Base-by-base conservation (phyloP, 129 eudicot species). In the Escallonia rubra region DNA sequence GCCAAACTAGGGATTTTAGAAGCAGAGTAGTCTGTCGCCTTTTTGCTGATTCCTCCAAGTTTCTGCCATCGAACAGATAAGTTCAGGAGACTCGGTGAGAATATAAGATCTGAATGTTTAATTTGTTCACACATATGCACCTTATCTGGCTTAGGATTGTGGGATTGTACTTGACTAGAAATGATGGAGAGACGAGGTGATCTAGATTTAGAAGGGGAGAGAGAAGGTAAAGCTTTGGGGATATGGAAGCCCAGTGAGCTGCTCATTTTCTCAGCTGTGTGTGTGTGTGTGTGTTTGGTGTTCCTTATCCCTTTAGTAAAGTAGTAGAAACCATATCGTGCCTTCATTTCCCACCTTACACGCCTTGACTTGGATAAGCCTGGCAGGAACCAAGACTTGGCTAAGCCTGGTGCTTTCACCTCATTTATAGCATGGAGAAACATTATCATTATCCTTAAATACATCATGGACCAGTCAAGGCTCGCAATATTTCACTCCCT, bases 201-300 rank as follows among this genome's bases (percentile, higher is more conserved):
- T 68, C 67, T 80, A 75, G 74, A 64, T 48, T 59, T 80, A 70
- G 72, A 67, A 68, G 72, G 43, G 57, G 77, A 73, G 67, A 89
- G 78, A 74, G 84, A 71, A 77, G 90, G 96, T 73, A 86, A 69
- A 80, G 96, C 90, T 81, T 75, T 86, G 71, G 86, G 92, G 78
- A 80, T 63, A 68, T 71, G 79, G 79, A 78, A 79, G 80, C 85
- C 82, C 82, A 85, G 44, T 57, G 86, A 72, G 77, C 75, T 75
- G 82, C 89, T 89, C 93, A 86, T 89, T 52, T 6, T 69, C 59
- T 48, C 72, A 70, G 84, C 72, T 77, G 67, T 65, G 63, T 55
- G 76, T 78, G 6, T 60, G 64, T 66, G 58, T 49, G 72, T 77
- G 34, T 1, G 34, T 23, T 0, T 23, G 34, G 34, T 23, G 34